phyloP scores from a whole-genome alignment of 441 rosid genomes.

The Bocquillonia castaneifolia region DNA sequence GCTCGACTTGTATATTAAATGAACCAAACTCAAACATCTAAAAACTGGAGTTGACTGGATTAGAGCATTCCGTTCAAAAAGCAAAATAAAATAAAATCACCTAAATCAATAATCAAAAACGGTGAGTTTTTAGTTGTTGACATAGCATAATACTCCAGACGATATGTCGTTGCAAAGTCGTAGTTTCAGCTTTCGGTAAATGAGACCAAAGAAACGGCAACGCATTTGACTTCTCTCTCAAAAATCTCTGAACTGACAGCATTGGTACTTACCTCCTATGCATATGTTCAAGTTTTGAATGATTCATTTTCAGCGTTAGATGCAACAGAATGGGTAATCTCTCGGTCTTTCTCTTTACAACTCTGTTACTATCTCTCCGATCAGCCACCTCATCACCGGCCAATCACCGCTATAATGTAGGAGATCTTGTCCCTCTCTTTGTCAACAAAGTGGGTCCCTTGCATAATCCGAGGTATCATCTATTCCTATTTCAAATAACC shows the following conservation, averaged over 20 bases:
- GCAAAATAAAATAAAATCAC: too few species aligned
- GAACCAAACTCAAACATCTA: too few species aligned
- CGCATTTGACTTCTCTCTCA: neutral
- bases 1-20: too few species aligned
- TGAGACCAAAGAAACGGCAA: neutral
- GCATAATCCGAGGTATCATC: slow-evolving; percentile 31
- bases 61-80: too few species aligned
- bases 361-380: slow-evolving; percentile 22
- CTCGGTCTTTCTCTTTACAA: slow-evolving; percentile 11
- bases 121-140: too few species aligned
- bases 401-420: slow-evolving; percentile 46
- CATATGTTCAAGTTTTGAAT: too few species aligned
- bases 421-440: slow-evolving; percentile 21
- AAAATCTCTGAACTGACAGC: neutral
- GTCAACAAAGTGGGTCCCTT: slow-evolving; percentile 33
- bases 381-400: slow-evolving; percentile 28
- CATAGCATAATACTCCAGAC: too few species aligned
- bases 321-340: slow-evolving; percentile 6
- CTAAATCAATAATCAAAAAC: too few species aligned
- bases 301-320: too few species aligned
- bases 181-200: neutral
- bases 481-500: too few species aligned
- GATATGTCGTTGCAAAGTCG: neutral
- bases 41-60: too few species aligned
- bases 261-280: neutral